Base-by-base conservation (phyloP, 495 filamentous ascomycete species). In the Penicillium mononematosum region DNA sequence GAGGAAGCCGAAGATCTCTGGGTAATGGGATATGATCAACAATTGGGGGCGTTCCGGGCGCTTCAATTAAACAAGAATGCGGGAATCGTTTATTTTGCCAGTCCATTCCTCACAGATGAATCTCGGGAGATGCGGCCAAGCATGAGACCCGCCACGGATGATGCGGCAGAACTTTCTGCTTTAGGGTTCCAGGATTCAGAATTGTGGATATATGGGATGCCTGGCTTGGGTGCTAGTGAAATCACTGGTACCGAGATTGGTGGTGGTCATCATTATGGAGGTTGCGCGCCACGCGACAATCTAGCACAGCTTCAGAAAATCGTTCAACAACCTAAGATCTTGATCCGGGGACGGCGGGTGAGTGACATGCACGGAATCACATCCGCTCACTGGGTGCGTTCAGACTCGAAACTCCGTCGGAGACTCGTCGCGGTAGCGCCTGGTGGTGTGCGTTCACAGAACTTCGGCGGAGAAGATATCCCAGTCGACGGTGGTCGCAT, bases 401-500 rank as follows among this genome's bases (percentile, higher is more conserved):
- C 45, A 20, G 51, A 41, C 1, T 42, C 56, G 24, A 45, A 36
- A 19, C 31, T 6, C 4, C 24, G 19, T 36, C 66, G 63, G 63
- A 80, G 90, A 42, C 75, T 94, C 38, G 77, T 92, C 24, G 81
- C 88, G 42, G 87, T 88, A 51, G 91, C 90, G 12, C 87, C 88
- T 31, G 90, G 90, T 39, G 85, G 90, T 11, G 80, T 88, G 25
- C 82, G 81, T 7, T 75, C 80, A 22, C 75, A 78, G 12, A 76
- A 80, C 4, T 79, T 83, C 34, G 89, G 89, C 46, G 83, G 89
- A 54, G 89, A 91, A 60, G 86, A 83, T 22, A 83, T 92, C 22
- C 86, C 90, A 54, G 81, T 92, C n/a, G 90, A 92, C 60, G 89
- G 90, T 24, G 90, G 90, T 19, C 81, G 90, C 60, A 73, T 95